Percentiles rank a stretch among this genome's conserved stretches.
Evolutionary conservation across 768 basidiomycete species (phyloP).

Genomic region (Pleurotus giganteus): DNA sequence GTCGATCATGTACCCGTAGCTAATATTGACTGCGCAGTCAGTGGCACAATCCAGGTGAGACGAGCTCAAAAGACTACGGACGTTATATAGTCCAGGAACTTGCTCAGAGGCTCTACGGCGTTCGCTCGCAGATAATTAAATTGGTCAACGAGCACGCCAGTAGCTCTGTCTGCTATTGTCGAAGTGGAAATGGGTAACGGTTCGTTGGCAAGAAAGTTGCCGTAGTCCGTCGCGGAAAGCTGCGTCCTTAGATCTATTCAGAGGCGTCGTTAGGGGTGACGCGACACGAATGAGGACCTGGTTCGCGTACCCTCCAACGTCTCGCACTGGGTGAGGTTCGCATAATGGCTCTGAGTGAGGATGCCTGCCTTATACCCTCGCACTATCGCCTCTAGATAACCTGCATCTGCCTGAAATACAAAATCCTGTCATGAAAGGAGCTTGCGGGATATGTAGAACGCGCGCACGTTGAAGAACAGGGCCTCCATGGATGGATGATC

Average conservation of each 20-base stretch:
- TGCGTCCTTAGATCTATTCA: constrained; percentile 88
- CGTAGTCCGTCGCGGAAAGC: constrained; percentile 94
- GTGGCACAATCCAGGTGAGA: constrained; percentile 9
- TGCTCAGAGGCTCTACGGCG: constrained; percentile 85
- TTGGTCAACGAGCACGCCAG: constrained; percentile 92
- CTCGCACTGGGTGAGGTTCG: constrained; percentile 96
- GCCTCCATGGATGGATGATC: constrained; percentile 68
- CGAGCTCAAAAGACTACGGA: constrained; percentile 36
- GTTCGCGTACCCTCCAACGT: constrained; percentile 78
- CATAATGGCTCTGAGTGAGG: constrained; percentile 85
- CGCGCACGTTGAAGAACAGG: constrained; percentile 79
- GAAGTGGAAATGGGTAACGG: constrained; percentile 90
- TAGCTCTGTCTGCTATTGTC: constrained; percentile 96
- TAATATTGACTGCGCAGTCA: constrained; percentile 29
- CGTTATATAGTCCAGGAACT: constrained; percentile 98
- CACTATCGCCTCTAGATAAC: constrained; percentile 80
- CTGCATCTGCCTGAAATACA: constrained; percentile 55
- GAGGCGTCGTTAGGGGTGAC: constrained; percentile 1
- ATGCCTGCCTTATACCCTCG: constrained; percentile 94
- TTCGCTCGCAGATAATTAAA: constrained; percentile 93
- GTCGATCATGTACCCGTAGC: constrained; percentile 99
- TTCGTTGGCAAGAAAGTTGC: constrained; percentile 97
- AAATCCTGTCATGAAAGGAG: neutral
- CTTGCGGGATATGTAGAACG: constrained; percentile 3
- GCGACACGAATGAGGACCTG: neutral